phyloP scores from a whole-genome alignment of 345 rosid genomes.

The Dovyalis caffra region DNA sequence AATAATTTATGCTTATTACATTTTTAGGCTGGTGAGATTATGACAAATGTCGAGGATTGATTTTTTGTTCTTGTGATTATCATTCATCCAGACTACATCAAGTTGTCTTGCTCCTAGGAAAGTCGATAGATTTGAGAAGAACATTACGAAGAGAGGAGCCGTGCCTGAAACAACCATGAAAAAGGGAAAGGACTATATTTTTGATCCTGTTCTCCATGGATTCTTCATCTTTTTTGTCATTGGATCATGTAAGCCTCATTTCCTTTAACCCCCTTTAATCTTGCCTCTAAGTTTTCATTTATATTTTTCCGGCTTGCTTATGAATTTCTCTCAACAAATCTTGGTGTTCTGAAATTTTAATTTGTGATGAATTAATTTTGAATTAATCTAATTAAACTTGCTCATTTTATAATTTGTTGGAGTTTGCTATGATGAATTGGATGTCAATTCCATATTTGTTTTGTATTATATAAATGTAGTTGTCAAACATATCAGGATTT shows the following conservation, averaged over 20 bases:
- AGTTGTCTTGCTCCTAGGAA: conserved; percentile 81
- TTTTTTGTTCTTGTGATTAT: neutral
- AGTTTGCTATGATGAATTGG: neutral
- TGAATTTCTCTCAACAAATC: neutral
- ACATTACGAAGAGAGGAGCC: conserved; percentile 73
- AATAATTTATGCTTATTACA: neutral
- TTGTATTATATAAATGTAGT: neutral
- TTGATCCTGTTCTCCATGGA: conserved; percentile 81
- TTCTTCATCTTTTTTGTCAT: conserved; percentile 90
- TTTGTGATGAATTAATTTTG: neutral
- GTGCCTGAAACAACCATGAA: conserved; percentile 78
- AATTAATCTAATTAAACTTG: neutral
- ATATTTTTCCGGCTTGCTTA: neutral
- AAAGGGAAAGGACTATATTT: conserved; percentile 85
- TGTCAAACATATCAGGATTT: neutral
- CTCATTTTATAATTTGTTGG: neutral
- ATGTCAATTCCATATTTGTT: neutral
- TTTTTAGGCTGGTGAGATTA: neutral
- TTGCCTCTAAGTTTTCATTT: neutral
- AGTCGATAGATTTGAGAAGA: conserved; percentile 75
- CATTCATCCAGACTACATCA: conserved; percentile 65
- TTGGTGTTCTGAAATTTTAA: neutral
- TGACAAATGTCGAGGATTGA: neutral
- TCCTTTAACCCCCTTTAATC: neutral
- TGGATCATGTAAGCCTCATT: conserved; percentile 71